Base-by-base conservation (phyloP, 257 asterid species). In the Marsdenia floribunda region DNA sequence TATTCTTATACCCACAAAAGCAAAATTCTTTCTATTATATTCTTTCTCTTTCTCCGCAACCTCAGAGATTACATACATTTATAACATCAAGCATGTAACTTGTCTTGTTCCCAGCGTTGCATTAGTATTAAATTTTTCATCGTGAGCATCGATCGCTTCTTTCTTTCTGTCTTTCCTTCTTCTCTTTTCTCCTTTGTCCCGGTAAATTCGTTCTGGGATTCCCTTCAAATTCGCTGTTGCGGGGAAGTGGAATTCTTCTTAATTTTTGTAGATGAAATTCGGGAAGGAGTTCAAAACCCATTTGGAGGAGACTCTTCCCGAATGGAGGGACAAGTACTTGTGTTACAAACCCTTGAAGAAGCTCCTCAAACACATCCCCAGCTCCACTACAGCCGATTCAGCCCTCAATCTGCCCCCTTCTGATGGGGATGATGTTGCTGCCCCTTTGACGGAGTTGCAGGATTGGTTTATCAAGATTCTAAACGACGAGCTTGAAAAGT, bases 261-360 rank as follows among this genome's bases (percentile, higher is more conserved):
- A 21, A 4, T 33, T 55, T 33, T 42, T 55, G 68, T 12, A 67
- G 74, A 89, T 92, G 99, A 90, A 92, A 85, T 92, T 95, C 67
- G 99, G 98, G 65, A 92, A 92, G 78, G 91, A 88, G 68, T 92
- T 94, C 22, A 78, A 77, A 60, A 88, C 75, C 42, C 95, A 95
- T 81, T 72, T 92, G 49, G 96, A 88, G 74, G 89, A 89, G 81
- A 92, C 96, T 83, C 88, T 92, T 72, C 98, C 99, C 13, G 89
- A 84, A 73, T 95, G 99, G 99, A 95, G 93, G 83, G 93, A 88
- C 89, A 87, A 92, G 83, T 89, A 80, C 71, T 73, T 95, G 84
- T 80, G 95, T 64, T 94, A 92, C 93, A 94, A 94, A 84, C 87
- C 80, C n/a, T 75, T 92, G 71, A 94, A 94, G 87, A 92, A 92